Base-by-base conservation (phyloP, 2,329 filamentous ascomycete genomes). In the Helotiales sp. region DNA sequence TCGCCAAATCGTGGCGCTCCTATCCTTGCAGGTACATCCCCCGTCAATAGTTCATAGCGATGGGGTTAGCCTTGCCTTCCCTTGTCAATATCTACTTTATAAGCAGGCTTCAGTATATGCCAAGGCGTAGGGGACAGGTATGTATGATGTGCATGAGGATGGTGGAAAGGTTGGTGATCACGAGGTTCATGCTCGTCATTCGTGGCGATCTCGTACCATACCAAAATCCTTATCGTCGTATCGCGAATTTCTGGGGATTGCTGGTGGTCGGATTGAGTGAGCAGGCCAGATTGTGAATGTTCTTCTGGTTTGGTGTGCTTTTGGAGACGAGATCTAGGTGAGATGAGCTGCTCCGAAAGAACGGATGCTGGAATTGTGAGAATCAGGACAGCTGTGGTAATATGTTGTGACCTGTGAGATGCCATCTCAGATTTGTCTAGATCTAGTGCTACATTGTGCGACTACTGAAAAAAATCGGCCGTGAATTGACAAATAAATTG, bases 341-440 rank as follows among this genome's bases (percentile, higher is more conserved):
- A 60, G 37, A 60, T 49, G 2, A 50, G 43, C 28, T 43, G 52
- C 20, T 30, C 61, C 61, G 32, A 49, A n/a, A 30, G 28, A n/a
- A 49, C 30, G 62, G 62, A 22, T 64, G 54, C 40, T 55, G 62
- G 62, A 59, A 43, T 20, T 28, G 34, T 20, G 34, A 15, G 37
- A 59, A 15, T 59, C 11, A 59, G 22, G 17, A 30, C 22, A 45
- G 55, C 6, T 30, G 24, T 45, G 55, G 26, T 8, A 43, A 10
- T 2, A 43, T 26, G 34, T 10, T 37, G 34, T 37, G 52, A 57
- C 1, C 24, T 57, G 32, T 37, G 52, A 57, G 7, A 40, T 57
- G 32, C 32, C 11, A 43, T 59, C 34, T 20, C 26, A 59, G 34
- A 58, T 26, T 50, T 34, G 52, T 11, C 30, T 30, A 59, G 24